Base-by-base conservation (phyloP, 495 filamentous ascomycete genomes). In the Staphylotrichum longicolle region DNA sequence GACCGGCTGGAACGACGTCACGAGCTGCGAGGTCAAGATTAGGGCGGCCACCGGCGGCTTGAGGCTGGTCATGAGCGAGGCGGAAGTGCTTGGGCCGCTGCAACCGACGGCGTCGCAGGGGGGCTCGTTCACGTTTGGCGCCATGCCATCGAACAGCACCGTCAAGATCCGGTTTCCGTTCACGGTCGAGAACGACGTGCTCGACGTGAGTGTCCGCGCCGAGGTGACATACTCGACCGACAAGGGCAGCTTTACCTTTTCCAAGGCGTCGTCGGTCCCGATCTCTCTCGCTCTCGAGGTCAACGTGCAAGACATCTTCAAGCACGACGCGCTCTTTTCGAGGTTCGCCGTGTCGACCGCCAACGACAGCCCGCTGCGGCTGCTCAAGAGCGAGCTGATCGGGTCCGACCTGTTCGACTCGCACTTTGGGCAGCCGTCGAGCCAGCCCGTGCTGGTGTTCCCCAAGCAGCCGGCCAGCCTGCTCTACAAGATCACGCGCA, bases 291-390 rank as follows among this genome's bases (percentile, higher is more conserved):
- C 91, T 0, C 82, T 99, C 44, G 91, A 91, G 15, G 93, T 99
- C 62, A 97, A 98, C 64, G 93, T 99, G 44, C 91, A 97, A 66
- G 95, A 99, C 65, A 85, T 91, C 42, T 99, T 99, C 80, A 95
- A 95, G 71, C 82, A 89, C 54, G 75, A 86, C 35, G 78, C 85
- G 2, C 81, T 98, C 0, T 94, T 93, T 66, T 96, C 93, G 0
- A 86, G 86, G 53, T 98, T 98, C 70, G 94, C 88, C 14, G 85
- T 98, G 45, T 89, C 88, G 35, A 89, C 93, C 5, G 86, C 91
- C 4, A 88, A 76, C 60, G 67, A 82, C 55, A 83, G 88, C 52
- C 94, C 94, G 1, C 74, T 97, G 8, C 83, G 90, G 40, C 76
- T 98, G 32, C 77, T 88, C 37, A 83, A 82, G 58, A 88, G 88